Evolutionary conservation across 768 basidiomycete genomes (phyloP).

Genomic region (Lactifluus echinatus): DNA sequence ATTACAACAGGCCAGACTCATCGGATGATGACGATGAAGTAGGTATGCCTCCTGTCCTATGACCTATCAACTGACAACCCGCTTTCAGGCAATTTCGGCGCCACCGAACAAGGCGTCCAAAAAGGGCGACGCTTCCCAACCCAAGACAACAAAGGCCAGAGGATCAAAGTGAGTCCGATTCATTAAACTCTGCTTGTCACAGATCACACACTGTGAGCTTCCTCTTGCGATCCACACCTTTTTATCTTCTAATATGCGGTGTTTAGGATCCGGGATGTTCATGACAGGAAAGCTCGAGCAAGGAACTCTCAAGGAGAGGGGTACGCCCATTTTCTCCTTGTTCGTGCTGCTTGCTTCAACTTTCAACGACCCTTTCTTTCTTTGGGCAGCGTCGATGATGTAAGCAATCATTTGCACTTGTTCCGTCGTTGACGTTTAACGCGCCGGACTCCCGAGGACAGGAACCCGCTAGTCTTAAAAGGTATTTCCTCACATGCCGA

Average conservation of each 20-base stretch:
- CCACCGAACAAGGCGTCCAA: conserved; percentile 21
- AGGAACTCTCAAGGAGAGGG: conserved; percentile 13
- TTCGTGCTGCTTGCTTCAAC: not conserved
- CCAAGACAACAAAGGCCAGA: conserved; percentile 9
- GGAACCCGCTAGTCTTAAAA: conserved; percentile 19
- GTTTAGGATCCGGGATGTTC: not conserved
- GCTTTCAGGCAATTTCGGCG: conserved; percentile 10
- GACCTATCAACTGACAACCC: not conserved
- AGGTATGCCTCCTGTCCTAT: not conserved
- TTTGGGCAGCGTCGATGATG: conserved; percentile 4
- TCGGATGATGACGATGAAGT: conserved; percentile 2
- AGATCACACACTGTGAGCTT: conserved; percentile 14
- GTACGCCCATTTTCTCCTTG: conserved; percentile 22
- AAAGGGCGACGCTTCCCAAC: conserved; percentile 3
- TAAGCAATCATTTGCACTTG: not conserved
- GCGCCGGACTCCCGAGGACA: conserved; percentile 11
- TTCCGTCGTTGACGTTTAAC: not conserved
- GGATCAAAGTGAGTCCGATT: conserved; percentile 7
- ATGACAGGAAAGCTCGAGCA: conserved; percentile 2
- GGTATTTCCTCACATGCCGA: conserved; percentile 15
- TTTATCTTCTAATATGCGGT: not conserved
- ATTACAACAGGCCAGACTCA: not conserved
- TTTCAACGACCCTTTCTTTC: not conserved
- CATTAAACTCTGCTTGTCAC: not conserved
- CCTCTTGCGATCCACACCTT: conserved; percentile 2